phyloP scores from a whole-genome alignment of 2,329 filamentous ascomycete species.

The Bipolaris cookei region DNA sequence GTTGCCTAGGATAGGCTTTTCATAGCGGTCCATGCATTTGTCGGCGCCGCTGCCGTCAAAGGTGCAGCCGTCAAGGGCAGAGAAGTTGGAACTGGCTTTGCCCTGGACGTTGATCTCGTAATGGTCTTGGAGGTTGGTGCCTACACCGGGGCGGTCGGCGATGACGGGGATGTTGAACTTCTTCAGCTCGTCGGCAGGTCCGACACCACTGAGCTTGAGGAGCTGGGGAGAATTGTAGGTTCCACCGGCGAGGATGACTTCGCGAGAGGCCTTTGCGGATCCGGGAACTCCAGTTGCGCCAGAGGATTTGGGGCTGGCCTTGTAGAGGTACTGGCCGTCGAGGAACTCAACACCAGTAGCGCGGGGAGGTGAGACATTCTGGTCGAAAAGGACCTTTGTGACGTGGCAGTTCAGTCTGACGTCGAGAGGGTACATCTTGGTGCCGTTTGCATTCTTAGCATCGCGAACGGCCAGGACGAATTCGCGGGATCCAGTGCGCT shows the following conservation, averaged over 20 bases:
- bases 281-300: conserved; percentile 49
- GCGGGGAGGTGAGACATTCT: conserved; percentile 63
- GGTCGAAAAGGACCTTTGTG: conserved; percentile 70
- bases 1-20: conserved; percentile 52
- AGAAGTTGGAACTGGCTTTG: conserved; percentile 47
- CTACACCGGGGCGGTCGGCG: conserved; percentile 67
- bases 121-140: conserved; percentile 69
- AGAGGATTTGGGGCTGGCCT: conserved; percentile 48
- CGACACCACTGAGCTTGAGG: conserved; percentile 69
- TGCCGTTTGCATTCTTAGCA: conserved; percentile 58
- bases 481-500: conserved; percentile 63
- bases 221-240: conserved; percentile 70
- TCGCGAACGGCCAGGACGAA: conserved; percentile 61
- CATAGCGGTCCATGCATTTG: conserved; percentile 55
- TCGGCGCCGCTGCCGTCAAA: conserved; percentile 52
- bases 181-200: conserved; percentile 60
- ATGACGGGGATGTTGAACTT: conserved; percentile 61
- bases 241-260: conserved; percentile 52
- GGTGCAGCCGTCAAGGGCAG: conserved; percentile 50
- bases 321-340: conserved; percentile 52
- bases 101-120: conserved; percentile 59
- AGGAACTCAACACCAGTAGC: conserved; percentile 54
- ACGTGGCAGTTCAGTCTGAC: conserved; percentile 67
- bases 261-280: conserved; percentile 36
- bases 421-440: conserved; percentile 63